Percentiles rank a stretch among this genome's conserved stretches.
Conservation (phyloP, 164 flowering plant genomes). For the Vitis rotundifolia region DNA sequence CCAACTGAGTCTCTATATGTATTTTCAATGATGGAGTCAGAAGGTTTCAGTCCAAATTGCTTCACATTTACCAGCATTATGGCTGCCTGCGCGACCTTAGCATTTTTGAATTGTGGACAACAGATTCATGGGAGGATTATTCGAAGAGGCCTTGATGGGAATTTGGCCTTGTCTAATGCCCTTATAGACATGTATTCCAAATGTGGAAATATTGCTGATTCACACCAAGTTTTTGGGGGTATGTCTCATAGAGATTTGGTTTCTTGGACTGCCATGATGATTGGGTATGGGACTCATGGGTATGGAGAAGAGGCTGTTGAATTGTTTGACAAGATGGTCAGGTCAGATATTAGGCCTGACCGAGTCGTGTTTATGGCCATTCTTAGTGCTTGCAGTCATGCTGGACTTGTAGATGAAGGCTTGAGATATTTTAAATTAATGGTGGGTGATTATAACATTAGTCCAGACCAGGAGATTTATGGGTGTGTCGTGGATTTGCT, state of each 20-base stretch:
- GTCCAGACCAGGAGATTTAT: slow-evolving; percentile 63
- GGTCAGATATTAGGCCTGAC: slow-evolving; percentile 60
- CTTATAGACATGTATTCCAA: slow-evolving; percentile 91
- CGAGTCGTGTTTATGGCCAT: slow-evolving; percentile 65
- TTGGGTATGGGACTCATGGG: slow-evolving; percentile 90
- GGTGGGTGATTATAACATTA: slow-evolving; percentile 38
- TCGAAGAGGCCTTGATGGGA: slow-evolving; percentile 45
- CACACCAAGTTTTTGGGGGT: slow-evolving; percentile 47
- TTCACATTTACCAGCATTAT: slow-evolving; percentile 66
- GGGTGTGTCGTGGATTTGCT: slow-evolving; percentile 89
- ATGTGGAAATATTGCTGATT: slow-evolving; percentile 62
- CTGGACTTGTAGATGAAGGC: slow-evolving; percentile 83
- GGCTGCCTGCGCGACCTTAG: slow-evolving; percentile 67
- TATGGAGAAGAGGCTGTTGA: slow-evolving; percentile 67
- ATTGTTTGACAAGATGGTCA: slow-evolving; percentile 71
- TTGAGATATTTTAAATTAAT: slow-evolving; percentile 52
- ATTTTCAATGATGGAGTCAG: slow-evolving; percentile 52
- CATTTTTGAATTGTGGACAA: slow-evolving; percentile 60
- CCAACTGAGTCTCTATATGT: slow-evolving; percentile 45
- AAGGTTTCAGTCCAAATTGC: slow-evolving; percentile 58
- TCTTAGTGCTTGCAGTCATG: slow-evolving; percentile 79
- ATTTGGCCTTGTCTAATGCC: slow-evolving; percentile 63
- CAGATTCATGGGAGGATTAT: slow-evolving; percentile 70
- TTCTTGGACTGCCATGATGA: slow-evolving; percentile 93
- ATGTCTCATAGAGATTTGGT: slow-evolving; percentile 52